A percentile compares a stretch with the other conserved stretches of the same genome.
Evolutionary conservation across 2,329 filamentous ascomycete species (phyloP).

Genomic region (Monosporascus cannonballus): DNA sequence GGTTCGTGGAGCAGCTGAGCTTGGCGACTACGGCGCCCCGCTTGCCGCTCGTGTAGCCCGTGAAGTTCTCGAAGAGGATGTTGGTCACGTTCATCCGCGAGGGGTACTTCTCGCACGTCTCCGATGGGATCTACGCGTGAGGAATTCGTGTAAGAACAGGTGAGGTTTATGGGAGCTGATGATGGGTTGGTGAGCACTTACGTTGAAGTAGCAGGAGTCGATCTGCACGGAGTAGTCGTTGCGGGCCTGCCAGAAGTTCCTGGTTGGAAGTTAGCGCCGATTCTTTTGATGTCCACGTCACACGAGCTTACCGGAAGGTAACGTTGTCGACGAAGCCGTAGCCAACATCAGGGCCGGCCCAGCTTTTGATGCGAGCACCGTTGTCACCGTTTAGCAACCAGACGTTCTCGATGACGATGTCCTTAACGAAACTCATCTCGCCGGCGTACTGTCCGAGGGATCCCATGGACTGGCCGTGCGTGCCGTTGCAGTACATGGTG

Average conservation of each 20-base stretch:
- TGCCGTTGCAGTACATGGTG: slow-evolving; percentile 56
- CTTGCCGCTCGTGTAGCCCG: slow-evolving; percentile 49
- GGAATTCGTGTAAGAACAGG: neutral
- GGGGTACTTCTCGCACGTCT: slow-evolving; percentile 46
- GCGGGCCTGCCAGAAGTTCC: slow-evolving; percentile 51
- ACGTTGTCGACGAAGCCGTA: slow-evolving; percentile 57
- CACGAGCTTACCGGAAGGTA: slow-evolving; percentile 37
- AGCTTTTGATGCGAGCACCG: slow-evolving; percentile 54
- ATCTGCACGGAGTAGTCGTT: slow-evolving; percentile 52
- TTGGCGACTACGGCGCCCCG: slow-evolving; percentile 48
- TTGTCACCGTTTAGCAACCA: slow-evolving; percentile 46
- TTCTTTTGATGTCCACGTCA: neutral
- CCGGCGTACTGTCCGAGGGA: slow-evolving; percentile 52
- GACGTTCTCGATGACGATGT: slow-evolving; percentile 54
- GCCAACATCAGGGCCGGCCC: slow-evolving; percentile 51
- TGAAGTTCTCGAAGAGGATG: slow-evolving; percentile 52
- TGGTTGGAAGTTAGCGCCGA: slow-evolving; percentile 19
- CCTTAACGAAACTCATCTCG: slow-evolving; percentile 48
- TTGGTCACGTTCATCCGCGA: slow-evolving; percentile 54
- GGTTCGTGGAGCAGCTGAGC: slow-evolving; percentile 47
- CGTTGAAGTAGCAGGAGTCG: slow-evolving; percentile 58
- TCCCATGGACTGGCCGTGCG: slow-evolving; percentile 52
- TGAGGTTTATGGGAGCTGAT: neutral
- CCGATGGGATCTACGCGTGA: slow-evolving; percentile 28
- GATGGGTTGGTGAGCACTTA: slow-evolving; percentile 22